Percentiles rank a stretch among this genome's conserved stretches.
phyloP scores from a whole-genome alignment of 2,329 filamentous ascomycete species.

The Lecanicillium sp. region DNA sequence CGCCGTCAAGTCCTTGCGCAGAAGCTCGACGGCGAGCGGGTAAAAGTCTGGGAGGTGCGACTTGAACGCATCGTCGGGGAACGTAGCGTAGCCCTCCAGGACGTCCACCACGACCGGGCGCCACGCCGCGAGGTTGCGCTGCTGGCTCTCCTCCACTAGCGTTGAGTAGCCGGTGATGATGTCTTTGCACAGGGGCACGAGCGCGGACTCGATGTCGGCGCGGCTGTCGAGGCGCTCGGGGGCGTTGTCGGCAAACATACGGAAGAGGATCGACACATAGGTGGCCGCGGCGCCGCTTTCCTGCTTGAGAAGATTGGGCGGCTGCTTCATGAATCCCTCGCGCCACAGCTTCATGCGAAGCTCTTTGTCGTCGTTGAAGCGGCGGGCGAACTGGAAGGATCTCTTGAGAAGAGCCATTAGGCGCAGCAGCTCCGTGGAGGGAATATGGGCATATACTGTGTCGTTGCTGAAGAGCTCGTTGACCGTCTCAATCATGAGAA shows the following conservation, averaged over 20 bases:
- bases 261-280: slow-evolving; percentile 90
- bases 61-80: slow-evolving; percentile 73
- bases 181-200: slow-evolving; percentile 92
- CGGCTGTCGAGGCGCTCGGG: slow-evolving; percentile 75
- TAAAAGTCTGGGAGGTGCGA: slow-evolving; percentile 80
- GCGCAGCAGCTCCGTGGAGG: slow-evolving; percentile 78
- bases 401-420: slow-evolving; percentile 94
- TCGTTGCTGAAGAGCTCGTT: slow-evolving; percentile 98
- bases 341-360: slow-evolving; percentile 90
- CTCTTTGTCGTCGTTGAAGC: slow-evolving; percentile 97
- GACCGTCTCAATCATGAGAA: slow-evolving; percentile 99
- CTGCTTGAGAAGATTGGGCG: slow-evolving; percentile 94
- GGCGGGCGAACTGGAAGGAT: slow-evolving; percentile 91
- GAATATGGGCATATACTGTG: slow-evolving; percentile 87
- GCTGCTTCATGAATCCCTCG: slow-evolving; percentile 99
- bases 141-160: slow-evolving; percentile 93
- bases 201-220: slow-evolving; percentile 78
- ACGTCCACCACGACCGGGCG: slow-evolving; percentile 95
- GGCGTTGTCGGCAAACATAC: slow-evolving; percentile 91
- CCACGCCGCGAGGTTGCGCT: slow-evolving; percentile 96
- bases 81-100: slow-evolving; percentile 82
- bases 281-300: slow-evolving; percentile 89
- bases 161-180: slow-evolving; percentile 80
- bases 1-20: slow-evolving; percentile 71
- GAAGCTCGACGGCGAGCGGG: slow-evolving; percentile 73